These are phyloP conservation scores for Wickerhamiella kurtzmanii DNA, from an alignment of 805 yeast species.

Conservation along the genomic window DNA sequence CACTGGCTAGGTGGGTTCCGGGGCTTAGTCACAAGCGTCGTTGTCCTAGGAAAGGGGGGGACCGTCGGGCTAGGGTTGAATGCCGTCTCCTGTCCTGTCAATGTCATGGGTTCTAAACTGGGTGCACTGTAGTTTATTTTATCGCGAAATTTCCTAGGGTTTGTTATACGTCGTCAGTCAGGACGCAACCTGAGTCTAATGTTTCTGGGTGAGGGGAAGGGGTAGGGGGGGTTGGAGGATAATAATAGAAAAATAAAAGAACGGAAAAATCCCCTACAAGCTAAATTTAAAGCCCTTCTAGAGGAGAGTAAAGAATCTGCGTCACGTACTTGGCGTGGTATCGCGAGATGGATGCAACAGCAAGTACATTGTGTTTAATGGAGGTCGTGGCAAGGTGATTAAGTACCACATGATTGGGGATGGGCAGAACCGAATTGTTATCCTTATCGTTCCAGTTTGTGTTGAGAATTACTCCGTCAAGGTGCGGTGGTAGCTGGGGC, in stretches of 20 bases:
- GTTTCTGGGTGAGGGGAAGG: too few species aligned
- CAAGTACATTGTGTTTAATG: conserved; percentile 82
- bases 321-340: conserved; percentile 88
- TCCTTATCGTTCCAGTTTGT: conserved; percentile 60
- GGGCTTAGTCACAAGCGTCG: neutral
- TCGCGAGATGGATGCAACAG: conserved; percentile 84
- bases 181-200: too few species aligned
- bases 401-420: conserved; percentile 87
- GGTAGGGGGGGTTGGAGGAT: too few species aligned
- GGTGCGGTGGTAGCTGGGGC: conserved; percentile 92
- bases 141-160: too few species aligned
- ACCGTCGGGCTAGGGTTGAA: too few species aligned
- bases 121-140: too few species aligned
- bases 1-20: neutral
- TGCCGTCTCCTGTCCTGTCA: too few species aligned
- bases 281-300: conserved; percentile 29
- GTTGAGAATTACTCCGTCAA: conserved; percentile 85
- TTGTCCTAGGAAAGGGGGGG: neutral
- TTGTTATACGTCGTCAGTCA: too few species aligned
- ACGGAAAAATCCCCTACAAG: neutral
- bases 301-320: conserved; percentile 82
- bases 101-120: too few species aligned
- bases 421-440: conserved; percentile 77
- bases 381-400: conserved; percentile 94
- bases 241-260: too few species aligned